Evolutionary conservation across 441 rosid genomes (phyloP).

Genomic region (Arabidopsis hybrid): DNA sequence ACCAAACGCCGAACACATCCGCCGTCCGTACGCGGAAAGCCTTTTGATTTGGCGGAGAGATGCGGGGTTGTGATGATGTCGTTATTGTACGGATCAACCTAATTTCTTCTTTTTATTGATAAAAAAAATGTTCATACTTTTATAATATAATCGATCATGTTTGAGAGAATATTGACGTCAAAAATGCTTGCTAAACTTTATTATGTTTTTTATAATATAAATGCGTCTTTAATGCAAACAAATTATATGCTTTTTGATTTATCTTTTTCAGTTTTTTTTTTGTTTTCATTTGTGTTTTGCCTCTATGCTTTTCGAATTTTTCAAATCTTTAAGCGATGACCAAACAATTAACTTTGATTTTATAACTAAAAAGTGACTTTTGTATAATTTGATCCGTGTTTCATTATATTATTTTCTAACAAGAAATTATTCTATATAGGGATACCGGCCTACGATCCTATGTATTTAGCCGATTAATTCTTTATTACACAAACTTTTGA

Average conservation of each 20-base stretch:
- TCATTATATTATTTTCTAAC: neutral
- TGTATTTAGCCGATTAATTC: too few relatives aligned
- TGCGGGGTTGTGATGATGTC: slow-evolving; percentile 36
- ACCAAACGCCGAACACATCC: slow-evolving; percentile 3
- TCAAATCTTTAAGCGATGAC: slow-evolving; percentile 3
- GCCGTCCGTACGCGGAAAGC: slow-evolving; percentile 33
- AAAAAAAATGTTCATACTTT: neutral
- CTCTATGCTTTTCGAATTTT: slow-evolving; percentile 11
- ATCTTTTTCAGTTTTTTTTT: neutral
- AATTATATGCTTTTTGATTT: neutral
- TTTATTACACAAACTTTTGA: too few relatives aligned
- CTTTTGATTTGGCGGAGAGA: slow-evolving; percentile 19
- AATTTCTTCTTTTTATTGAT: neutral
- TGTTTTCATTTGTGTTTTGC: neutral
- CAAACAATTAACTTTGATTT: slow-evolving; percentile 5
- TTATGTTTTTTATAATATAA: neutral
- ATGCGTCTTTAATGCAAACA: neutral
- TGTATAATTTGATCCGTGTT: neutral
- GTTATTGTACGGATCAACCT: slow-evolving; percentile 34
- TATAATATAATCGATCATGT: neutral
- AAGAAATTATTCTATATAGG: too few relatives aligned
- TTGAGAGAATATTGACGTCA: slow-evolving; percentile 7
- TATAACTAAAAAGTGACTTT: neutral
- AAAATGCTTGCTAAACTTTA: neutral
- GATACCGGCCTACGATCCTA: too few relatives aligned